Evolutionary conservation across 2,329 filamentous ascomycete species (phyloP).

Genomic region (Paracoccidioides lutzii): DNA sequence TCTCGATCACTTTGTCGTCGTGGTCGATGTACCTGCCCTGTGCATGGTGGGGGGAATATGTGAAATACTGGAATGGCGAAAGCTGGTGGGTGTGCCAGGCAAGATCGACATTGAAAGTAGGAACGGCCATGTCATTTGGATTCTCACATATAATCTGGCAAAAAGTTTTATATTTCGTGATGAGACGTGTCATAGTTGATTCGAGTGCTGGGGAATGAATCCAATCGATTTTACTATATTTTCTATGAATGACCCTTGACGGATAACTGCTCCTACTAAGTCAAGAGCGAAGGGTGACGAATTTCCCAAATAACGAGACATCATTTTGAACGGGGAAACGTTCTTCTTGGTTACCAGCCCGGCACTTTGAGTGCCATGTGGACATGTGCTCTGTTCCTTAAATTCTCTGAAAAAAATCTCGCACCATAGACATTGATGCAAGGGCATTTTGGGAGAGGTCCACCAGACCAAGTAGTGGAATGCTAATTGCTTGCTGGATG

Average conservation of each 20-base stretch:
- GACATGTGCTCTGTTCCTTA: conserved; percentile 30
- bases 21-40: conserved; percentile 56
- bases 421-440: conserved; percentile 40
- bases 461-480: conserved; percentile 31
- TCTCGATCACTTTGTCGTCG: conserved; percentile 69
- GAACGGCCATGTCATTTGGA: conserved; percentile 22
- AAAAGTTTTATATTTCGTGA: conserved; percentile 42
- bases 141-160: conserved; percentile 30
- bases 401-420: conserved; percentile 36
- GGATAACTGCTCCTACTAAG: conserved; percentile 30
- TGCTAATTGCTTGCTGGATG: conserved; percentile 36
- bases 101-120: conserved; percentile 26
- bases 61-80: conserved; percentile 49
- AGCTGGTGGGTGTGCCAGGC: conserved; percentile 62
- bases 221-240: conserved; percentile 69
- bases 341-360: conserved; percentile 8
- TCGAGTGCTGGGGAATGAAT: conserved; percentile 54
- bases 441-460: conserved; percentile 16
- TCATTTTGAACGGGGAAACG: conserved; percentile 27
- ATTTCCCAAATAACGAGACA: conserved; percentile 34
- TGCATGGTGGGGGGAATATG: conserved; percentile 38
- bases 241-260: conserved; percentile 31
- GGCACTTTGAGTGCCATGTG: conserved; percentile 26
- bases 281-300: conserved; percentile 27
- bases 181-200: conserved; percentile 51